Evolutionary conservation across 169 alveolate genomes (phyloP).

Genomic region (Plasmodium gonderi): DNA sequence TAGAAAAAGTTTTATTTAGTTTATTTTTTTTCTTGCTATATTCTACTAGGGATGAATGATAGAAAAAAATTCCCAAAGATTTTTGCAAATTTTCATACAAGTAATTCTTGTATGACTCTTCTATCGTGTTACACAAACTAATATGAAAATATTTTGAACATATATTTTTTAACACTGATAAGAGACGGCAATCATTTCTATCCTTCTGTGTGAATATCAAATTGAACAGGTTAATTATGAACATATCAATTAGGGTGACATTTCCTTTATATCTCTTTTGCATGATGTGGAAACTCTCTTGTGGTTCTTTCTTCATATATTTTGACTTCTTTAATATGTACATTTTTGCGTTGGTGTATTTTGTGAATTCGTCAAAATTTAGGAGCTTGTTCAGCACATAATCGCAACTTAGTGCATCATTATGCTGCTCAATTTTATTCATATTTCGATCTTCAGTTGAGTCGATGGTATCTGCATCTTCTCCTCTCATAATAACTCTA

Average conservation of each 20-base stretch:
- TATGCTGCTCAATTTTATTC: background rate
- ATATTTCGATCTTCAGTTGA: background rate
- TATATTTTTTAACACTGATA: background rate
- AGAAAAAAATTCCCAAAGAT: conserved; percentile 29
- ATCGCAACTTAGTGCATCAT: too few relatives aligned
- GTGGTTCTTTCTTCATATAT: background rate
- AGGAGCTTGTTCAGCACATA: background rate
- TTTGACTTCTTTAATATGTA: background rate
- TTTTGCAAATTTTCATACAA: conserved; percentile 26
- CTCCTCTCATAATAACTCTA: background rate
- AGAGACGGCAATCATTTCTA: background rate
- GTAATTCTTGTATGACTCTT: conserved; percentile 12
- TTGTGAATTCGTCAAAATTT: conserved; percentile 5
- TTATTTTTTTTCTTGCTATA: background rate
- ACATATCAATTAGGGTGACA: conserved; percentile 44
- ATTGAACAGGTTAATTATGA: conserved; percentile 40
- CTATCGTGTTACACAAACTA: background rate
- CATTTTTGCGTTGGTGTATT: conserved; percentile 6
- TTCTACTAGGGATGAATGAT: conserved; percentile 4
- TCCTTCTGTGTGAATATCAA: conserved; percentile 18
- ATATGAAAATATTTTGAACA: background rate
- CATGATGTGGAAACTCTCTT: background rate
- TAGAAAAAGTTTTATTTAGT: background rate
- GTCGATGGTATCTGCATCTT: background rate
- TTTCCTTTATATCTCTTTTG: conserved; percentile 33